These are phyloP conservation scores for Lachnellula subtilissima DNA, from an alignment of 2,329 filamentous ascomycete species.

Conservation along the genomic window DNA sequence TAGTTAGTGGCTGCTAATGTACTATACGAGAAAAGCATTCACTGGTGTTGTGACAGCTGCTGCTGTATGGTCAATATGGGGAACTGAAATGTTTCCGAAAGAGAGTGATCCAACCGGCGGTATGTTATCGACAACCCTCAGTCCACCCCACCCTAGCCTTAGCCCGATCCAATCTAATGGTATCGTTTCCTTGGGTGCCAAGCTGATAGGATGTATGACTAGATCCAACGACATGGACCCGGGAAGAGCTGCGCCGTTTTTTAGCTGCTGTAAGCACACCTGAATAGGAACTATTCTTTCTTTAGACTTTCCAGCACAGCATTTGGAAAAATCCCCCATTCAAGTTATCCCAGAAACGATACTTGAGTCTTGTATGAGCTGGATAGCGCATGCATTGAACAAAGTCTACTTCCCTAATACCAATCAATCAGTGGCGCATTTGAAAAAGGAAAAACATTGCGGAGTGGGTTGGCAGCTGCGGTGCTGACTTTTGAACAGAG, in stretches of 20 bases:
- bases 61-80: constrained; percentile 80
- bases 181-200: too few species aligned
- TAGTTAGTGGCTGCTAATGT: constrained; percentile 3
- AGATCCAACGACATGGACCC: constrained; percentile 70
- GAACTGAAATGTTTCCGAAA: constrained; percentile 72
- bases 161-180: too few species aligned
- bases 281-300: background rate
- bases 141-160: constrained; percentile 1
- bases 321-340: background rate
- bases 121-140: constrained; percentile 31
- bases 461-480: background rate
- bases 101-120: constrained; percentile 73
- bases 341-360: background rate
- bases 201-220: background rate
- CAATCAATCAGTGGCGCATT: too few species aligned
- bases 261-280: constrained; percentile 63
- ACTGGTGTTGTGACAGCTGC: constrained; percentile 76
- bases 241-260: constrained; percentile 76
- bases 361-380: background rate
- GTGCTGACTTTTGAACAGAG: constrained; percentile 42
- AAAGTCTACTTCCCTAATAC: background rate
- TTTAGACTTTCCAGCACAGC: background rate
- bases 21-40: constrained; percentile 53
- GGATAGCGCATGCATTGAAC: background rate
- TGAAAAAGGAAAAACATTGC: background rate